These are phyloP conservation scores for Colletotrichum musicola DNA, from an alignment of 2,329 filamentous ascomycete genomes.

Conservation along the genomic window DNA sequence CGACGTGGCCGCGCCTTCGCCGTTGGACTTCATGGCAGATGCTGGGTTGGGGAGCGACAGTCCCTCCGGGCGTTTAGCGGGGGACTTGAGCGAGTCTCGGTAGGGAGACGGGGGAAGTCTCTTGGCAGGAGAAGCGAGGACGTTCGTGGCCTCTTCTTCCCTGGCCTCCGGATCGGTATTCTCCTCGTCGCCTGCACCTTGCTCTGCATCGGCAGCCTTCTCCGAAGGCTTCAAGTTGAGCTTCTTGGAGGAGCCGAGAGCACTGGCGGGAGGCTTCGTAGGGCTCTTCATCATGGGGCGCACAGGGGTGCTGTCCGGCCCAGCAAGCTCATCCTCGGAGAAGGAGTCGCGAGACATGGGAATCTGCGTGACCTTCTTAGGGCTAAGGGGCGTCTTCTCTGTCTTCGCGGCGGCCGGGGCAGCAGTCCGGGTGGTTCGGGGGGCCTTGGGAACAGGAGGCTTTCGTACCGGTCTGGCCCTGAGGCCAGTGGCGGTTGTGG, in stretches of 20 bases:
- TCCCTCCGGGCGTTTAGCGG: conserved; percentile 66
- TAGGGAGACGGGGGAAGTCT: conserved; percentile 64
- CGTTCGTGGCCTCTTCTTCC: conserved; percentile 44
- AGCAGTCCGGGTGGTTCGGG: conserved; percentile 45
- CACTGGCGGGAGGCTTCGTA: conserved; percentile 59
- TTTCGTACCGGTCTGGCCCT: conserved; percentile 61
- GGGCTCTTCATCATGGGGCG: conserved; percentile 68
- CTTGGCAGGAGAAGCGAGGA: conserved; percentile 68
- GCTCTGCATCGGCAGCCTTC: conserved; percentile 20
- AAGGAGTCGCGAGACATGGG: conserved; percentile 58
- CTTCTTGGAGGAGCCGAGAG: conserved; percentile 49
- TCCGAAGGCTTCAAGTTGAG: conserved; percentile 46
- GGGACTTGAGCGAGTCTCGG: conserved; percentile 68
- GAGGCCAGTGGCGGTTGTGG: conserved; percentile 50
- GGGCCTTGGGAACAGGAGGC: conserved; percentile 47
- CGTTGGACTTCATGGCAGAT: conserved; percentile 47
- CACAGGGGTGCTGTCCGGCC: conserved; percentile 62
- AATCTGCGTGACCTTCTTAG: conserved; percentile 74
- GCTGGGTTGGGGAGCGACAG: conserved; percentile 46
- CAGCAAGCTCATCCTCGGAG: conserved; percentile 72
- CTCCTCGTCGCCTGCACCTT: conserved; percentile 42
- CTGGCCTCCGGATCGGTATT: conserved; percentile 31
- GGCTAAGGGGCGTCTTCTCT: conserved; percentile 68
- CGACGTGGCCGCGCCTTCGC: conserved; percentile 40
- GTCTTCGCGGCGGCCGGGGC: conserved; percentile 48